phyloP scores from a whole-genome alignment of 1,284 basidiomycete species.

The Pseudozyma sp. region DNA sequence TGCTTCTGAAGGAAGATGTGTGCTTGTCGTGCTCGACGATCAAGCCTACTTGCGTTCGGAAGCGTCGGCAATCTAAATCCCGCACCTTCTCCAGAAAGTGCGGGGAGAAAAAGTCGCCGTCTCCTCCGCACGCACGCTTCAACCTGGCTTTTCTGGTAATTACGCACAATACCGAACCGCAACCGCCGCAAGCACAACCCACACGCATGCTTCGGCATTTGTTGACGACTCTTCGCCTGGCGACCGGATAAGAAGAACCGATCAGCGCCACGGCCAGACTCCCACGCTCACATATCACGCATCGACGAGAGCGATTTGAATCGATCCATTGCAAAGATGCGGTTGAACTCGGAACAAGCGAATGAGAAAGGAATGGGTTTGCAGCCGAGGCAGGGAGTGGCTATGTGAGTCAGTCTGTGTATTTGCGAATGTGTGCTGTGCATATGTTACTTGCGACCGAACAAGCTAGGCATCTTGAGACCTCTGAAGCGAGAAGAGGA shows the following conservation, averaged over 20 bases:
- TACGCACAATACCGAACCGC: conserved; percentile 11
- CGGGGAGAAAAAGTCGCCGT: conserved; percentile 3
- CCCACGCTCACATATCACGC: too few relatives aligned
- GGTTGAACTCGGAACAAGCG: neutral
- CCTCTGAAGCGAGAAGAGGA: conserved; percentile 22
- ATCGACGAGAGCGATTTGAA: too few relatives aligned
- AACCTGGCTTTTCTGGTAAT: conserved; percentile 13
- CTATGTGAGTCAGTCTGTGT: too few relatives aligned
- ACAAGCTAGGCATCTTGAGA: conserved; percentile 23
- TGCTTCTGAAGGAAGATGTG: neutral
- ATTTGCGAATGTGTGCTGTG: too few relatives aligned
- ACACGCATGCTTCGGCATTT: too few relatives aligned
- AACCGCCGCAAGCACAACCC: neutral
- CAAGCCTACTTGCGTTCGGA: neutral
- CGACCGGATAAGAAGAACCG: too few relatives aligned
- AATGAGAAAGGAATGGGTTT: neutral
- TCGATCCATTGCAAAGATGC: neutral
- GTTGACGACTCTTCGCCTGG: too few relatives aligned
- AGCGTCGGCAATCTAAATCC: conserved; percentile 3
- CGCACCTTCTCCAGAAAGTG: conserved; percentile 4
- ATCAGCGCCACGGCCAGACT: too few relatives aligned
- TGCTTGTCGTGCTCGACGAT: neutral
- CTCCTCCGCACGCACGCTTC: conserved; percentile 3
- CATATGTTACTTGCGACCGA: conserved; percentile 26
- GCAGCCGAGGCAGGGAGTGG: too few relatives aligned